A percentile compares a stretch with the other conserved stretches of the same genome.
Evolutionary conservation across 2,329 filamentous ascomycete genomes (phyloP).

Genomic region (Apiospora sp.): DNA sequence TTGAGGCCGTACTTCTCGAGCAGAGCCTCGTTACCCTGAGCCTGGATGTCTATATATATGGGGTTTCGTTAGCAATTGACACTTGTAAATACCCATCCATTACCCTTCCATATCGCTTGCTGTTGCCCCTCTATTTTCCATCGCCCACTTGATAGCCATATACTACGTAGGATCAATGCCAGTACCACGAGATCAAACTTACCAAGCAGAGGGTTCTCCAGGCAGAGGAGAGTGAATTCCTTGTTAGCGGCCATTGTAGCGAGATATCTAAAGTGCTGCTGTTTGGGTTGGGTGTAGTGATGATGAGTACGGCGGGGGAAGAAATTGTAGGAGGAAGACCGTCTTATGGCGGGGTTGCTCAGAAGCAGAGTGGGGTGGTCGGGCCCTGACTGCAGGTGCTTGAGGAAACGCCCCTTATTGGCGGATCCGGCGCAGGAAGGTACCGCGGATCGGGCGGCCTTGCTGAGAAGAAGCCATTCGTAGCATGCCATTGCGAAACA

Average conservation of each 20-base stretch:
- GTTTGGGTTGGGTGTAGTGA: conserved; percentile 28
- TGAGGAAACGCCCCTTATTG: conserved; percentile 9
- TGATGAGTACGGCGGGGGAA: conserved; percentile 41
- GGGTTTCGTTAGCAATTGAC: not conserved
- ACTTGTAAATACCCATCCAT: not conserved
- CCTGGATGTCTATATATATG: conserved; percentile 81
- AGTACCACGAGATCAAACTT: conserved; percentile 42
- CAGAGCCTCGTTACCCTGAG: conserved; percentile 79
- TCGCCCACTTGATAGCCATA: not conserved
- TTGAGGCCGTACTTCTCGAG: conserved; percentile 94
- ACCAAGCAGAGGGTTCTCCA: conserved; percentile 98
- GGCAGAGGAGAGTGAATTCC: conserved; percentile 87
- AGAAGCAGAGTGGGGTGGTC: conserved; percentile 27
- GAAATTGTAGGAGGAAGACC: conserved; percentile 38
- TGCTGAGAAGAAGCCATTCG: conserved; percentile 15
- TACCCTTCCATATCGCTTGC: not conserved
- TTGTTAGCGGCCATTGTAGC: conserved; percentile 74
- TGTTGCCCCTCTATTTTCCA: conserved; percentile 7
- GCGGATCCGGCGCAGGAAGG: not conserved
- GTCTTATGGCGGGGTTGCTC: conserved; percentile 40
- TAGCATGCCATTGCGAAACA: not conserved
- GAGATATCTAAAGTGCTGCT: conserved; percentile 28
- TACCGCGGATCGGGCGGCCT: conserved; percentile 9
- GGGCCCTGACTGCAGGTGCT: conserved; percentile 18
- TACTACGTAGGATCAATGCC: conserved; percentile 23